These are phyloP conservation scores for Dacryopinax primogenitus DNA, from an alignment of 768 basidiomycete species.

Conservation along the genomic window DNA sequence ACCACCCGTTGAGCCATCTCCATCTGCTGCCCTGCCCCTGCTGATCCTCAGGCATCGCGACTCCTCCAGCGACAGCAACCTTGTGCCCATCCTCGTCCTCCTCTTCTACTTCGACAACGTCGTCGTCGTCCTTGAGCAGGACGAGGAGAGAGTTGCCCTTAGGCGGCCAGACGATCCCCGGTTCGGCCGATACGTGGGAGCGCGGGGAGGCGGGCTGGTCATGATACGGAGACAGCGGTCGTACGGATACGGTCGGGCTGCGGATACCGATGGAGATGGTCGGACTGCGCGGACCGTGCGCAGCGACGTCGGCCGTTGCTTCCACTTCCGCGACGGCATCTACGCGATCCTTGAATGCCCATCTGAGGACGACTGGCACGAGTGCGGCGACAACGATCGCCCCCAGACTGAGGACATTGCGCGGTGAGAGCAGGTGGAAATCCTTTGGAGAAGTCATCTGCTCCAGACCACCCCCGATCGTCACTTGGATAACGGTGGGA, in stretches of 20 bases:
- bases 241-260: neutral
- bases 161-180: neutral
- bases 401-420: slow-evolving; percentile 72
- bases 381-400: slow-evolving; percentile 84
- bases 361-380: slow-evolving; percentile 80
- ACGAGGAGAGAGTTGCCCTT: slow-evolving; percentile 3
- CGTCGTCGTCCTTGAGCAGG: slow-evolving; percentile 2
- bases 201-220: neutral
- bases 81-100: neutral
- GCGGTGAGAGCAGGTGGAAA: slow-evolving; percentile 85
- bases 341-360: slow-evolving; percentile 60
- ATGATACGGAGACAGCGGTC: neutral
- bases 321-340: slow-evolving; percentile 27
- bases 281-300: slow-evolving; percentile 7
- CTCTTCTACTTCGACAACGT: neutral
- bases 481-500: slow-evolving; percentile 85
- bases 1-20: neutral
- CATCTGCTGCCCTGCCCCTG: neutral
- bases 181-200: neutral
- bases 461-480: slow-evolving; percentile 80
- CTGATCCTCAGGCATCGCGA: neutral
- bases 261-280: neutral
- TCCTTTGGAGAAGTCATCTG: slow-evolving; percentile 90
- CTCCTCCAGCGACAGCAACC: slow-evolving; percentile 3
- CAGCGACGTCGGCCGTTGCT: slow-evolving; percentile 28